These are phyloP conservation scores for Phytophthora macrochlamydospora DNA, from an alignment of 352 stramenopile genomes.

Conservation along the genomic window DNA sequence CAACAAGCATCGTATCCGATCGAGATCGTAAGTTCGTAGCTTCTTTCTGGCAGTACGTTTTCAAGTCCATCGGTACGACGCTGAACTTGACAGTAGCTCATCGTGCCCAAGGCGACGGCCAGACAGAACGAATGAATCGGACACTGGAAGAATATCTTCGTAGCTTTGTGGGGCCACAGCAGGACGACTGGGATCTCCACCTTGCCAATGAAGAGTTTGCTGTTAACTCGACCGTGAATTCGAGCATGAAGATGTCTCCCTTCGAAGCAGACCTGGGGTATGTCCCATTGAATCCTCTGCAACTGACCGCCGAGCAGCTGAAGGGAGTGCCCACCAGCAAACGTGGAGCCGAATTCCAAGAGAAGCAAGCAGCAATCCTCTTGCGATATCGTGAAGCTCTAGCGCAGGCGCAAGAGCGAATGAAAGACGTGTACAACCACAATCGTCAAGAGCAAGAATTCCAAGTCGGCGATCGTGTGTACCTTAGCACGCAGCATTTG, in stretches of 20 bases:
- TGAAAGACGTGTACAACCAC: too few species aligned
- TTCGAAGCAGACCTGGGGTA: conserved; percentile 23
- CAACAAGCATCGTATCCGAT: conserved; percentile 6
- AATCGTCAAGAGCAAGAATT: conserved; percentile 1
- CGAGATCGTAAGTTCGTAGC: conserved; percentile 21
- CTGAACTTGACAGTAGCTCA: conserved; percentile 5
- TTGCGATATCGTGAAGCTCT: too few species aligned
- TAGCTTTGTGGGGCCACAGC: conserved; percentile 9
- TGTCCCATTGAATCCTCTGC: conserved; percentile 3
- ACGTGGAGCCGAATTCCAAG: neutral
- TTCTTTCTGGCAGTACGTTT: conserved; percentile 7
- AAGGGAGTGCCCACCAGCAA: neutral
- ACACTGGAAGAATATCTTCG: conserved; percentile 12
- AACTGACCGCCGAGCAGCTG: neutral
- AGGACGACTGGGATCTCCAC: conserved; percentile 13
- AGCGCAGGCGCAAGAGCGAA: too few species aligned
- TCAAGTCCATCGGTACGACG: too few species aligned
- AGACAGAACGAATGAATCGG: conserved; percentile 17
- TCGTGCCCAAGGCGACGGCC: conserved; percentile 11
- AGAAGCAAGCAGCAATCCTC: conserved; percentile 1
- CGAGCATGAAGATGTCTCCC: conserved; percentile 10
- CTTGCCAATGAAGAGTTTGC: neutral
- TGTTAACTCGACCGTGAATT: neutral
- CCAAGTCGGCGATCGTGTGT: conserved; percentile 4
- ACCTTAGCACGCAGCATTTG: too few species aligned